Conservation (phyloP, 306 rosid genomes). For the Carpinus fangiana region DNA sequence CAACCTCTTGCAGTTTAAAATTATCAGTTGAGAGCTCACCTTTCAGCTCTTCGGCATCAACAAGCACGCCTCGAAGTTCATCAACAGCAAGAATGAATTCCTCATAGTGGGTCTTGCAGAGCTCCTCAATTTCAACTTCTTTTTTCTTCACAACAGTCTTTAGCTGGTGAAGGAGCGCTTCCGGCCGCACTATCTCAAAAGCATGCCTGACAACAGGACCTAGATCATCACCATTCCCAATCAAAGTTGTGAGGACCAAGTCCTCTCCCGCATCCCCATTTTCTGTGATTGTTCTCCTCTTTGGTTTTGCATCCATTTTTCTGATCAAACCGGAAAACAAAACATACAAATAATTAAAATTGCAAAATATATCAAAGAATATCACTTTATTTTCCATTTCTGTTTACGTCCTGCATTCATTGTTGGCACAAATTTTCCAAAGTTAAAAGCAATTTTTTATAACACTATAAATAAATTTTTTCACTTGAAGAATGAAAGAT, state of each 20-base stretch:
- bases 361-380: conserved; percentile 1
- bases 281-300: conserved; percentile 55
- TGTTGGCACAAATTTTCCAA: too few relatives aligned
- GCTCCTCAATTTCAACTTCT: conserved; percentile 90
- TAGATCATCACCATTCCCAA: conserved; percentile 85
- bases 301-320: conserved; percentile 58
- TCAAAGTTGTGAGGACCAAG: conserved; percentile 74
- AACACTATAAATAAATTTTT: too few relatives aligned
- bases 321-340: conserved; percentile 27
- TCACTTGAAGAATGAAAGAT: too few relatives aligned
- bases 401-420: neutral
- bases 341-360: conserved; percentile 9
- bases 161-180: conserved; percentile 81
- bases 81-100: conserved; percentile 96
- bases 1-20: conserved; percentile 88
- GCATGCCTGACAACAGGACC: conserved; percentile 91
- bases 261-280: conserved; percentile 82
- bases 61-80: conserved; percentile 89
- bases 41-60: conserved; percentile 94
- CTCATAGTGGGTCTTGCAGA: conserved; percentile 96
- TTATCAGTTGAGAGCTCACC: conserved; percentile 87
- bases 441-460: too few relatives aligned
- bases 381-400: neutral
- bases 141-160: conserved; percentile 74
- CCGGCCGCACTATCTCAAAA: conserved; percentile 84